A percentile compares a stretch with the other conserved stretches of the same genome.
Conservation (phyloP, 2,329 filamentous ascomycete species). For the Calcarisporium arbuscula region DNA sequence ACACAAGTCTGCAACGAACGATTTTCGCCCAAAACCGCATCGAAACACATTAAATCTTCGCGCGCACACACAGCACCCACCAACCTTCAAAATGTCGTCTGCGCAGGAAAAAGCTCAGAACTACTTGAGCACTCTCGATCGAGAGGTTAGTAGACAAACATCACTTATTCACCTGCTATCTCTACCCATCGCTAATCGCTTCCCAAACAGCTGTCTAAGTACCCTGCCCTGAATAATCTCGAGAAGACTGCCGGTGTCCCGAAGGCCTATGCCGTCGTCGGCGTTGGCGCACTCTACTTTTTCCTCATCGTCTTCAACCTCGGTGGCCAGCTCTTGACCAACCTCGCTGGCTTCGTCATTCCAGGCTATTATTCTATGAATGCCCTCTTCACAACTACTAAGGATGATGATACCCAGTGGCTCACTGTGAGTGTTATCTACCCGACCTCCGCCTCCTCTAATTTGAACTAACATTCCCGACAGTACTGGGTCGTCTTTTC, state of each 20-base stretch:
- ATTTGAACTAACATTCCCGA: slow-evolving; percentile 26
- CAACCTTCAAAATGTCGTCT: slow-evolving; percentile 54
- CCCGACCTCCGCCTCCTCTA: slow-evolving; percentile 2
- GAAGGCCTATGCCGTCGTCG: slow-evolving; percentile 79
- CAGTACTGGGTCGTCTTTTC: slow-evolving; percentile 86
- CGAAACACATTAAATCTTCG: slow-evolving; percentile 8
- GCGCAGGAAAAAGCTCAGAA: slow-evolving; percentile 71
- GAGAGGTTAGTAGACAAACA: slow-evolving; percentile 74
- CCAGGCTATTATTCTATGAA: slow-evolving; percentile 79
- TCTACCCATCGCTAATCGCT: no score
- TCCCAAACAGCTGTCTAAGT: slow-evolving; percentile 73
- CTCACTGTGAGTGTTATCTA: slow-evolving; percentile 51
- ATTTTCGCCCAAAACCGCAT: slow-evolving; percentile 5
- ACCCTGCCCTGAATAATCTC: slow-evolving; percentile 75
- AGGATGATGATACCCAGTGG: slow-evolving; percentile 78
- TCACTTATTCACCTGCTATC: no score
- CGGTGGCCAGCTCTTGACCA: slow-evolving; percentile 80
- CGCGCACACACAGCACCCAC: slow-evolving; percentile 10
- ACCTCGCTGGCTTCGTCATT: slow-evolving; percentile 76
- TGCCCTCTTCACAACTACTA: slow-evolving; percentile 66
- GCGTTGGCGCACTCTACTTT: slow-evolving; percentile 73
- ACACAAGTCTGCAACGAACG: slow-evolving; percentile 6
- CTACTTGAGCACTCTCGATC: slow-evolving; percentile 73
- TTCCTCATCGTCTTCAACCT: slow-evolving; percentile 92
- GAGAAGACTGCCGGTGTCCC: slow-evolving; percentile 78